These are phyloP conservation scores for Tetragonia tetragonoides DNA, from an alignment of 148 eudicot species.

Conservation along the genomic window DNA sequence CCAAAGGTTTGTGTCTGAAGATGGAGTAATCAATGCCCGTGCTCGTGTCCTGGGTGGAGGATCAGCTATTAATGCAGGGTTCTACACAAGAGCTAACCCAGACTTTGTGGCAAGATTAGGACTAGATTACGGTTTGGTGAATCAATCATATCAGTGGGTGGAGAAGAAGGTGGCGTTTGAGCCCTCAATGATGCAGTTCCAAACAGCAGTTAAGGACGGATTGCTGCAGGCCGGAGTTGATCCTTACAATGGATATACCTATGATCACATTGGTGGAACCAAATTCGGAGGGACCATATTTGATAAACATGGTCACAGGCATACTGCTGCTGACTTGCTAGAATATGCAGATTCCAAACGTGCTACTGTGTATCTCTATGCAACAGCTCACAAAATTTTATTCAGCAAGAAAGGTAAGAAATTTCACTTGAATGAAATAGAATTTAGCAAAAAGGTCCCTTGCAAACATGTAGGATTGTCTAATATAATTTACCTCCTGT, in stretches of 20 bases:
- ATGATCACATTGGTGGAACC: constrained; percentile 66
- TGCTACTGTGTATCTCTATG: constrained; percentile 57
- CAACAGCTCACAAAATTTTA: constrained; percentile 54
- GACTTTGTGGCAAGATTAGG: constrained; percentile 42
- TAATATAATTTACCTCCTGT: not conserved
- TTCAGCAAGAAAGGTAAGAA: constrained; percentile 41
- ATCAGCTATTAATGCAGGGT: constrained; percentile 76
- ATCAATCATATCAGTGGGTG: constrained; percentile 78
- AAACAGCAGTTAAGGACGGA: constrained; percentile 69
- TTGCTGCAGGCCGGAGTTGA: constrained; percentile 57
- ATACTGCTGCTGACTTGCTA: constrained; percentile 83
- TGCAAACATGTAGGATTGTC: not conserved
- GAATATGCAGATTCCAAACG: constrained; percentile 62
- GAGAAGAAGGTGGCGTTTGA: constrained; percentile 58
- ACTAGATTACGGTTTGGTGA: constrained; percentile 57
- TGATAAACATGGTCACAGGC: constrained; percentile 65
- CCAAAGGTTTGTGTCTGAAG: constrained; percentile 72
- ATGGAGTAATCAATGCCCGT: constrained; percentile 76
- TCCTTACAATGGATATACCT: constrained; percentile 74
- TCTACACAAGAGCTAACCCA: constrained; percentile 59
- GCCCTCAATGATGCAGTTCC: constrained; percentile 59
- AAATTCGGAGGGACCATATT: constrained; percentile 83
- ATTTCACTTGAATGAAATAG: not conserved
- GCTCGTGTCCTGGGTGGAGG: constrained; percentile 82
- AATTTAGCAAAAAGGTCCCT: not conserved